These are phyloP conservation scores for Tanacetum coccineum DNA, from an alignment of 129 eudicot genomes.

Conservation along the genomic window DNA sequence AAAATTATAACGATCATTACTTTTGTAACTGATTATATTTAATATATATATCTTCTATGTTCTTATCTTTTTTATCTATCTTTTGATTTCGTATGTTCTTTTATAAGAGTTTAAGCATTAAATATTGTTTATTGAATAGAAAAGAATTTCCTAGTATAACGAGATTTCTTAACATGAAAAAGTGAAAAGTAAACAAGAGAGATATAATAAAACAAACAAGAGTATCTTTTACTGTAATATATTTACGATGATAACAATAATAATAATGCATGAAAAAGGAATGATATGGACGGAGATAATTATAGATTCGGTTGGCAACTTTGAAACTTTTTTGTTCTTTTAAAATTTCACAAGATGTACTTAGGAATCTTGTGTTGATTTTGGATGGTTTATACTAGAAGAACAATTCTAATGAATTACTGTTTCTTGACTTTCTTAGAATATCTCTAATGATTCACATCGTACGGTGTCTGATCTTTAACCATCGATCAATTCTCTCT, in stretches of 20 bases:
- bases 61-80: background rate
- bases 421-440: background rate
- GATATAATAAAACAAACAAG: too few relatives aligned
- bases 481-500: too few relatives aligned
- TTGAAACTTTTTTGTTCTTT: slow-evolving; percentile 18
- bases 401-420: slow-evolving; percentile 3
- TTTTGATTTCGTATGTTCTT: background rate
- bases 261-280: slow-evolving; percentile 2
- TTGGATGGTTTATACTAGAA: slow-evolving; percentile 25
- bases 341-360: slow-evolving; percentile 14
- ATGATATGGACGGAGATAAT: slow-evolving; percentile 30
- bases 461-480: too few relatives aligned
- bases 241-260: too few relatives aligned
- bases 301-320: slow-evolving; percentile 31
- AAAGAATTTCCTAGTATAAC: background rate
- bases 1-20: background rate
- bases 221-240: too few relatives aligned
- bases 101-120: background rate
- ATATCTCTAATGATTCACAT: background rate
- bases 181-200: too few relatives aligned
- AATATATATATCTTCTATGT: background rate
- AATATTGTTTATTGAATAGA: background rate
- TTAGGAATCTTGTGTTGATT: slow-evolving; percentile 15
- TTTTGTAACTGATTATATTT: background rate
- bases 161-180: too few relatives aligned